Conservation (phyloP, 1,284 basidiomycete genomes). For the Pterula multifida region DNA sequence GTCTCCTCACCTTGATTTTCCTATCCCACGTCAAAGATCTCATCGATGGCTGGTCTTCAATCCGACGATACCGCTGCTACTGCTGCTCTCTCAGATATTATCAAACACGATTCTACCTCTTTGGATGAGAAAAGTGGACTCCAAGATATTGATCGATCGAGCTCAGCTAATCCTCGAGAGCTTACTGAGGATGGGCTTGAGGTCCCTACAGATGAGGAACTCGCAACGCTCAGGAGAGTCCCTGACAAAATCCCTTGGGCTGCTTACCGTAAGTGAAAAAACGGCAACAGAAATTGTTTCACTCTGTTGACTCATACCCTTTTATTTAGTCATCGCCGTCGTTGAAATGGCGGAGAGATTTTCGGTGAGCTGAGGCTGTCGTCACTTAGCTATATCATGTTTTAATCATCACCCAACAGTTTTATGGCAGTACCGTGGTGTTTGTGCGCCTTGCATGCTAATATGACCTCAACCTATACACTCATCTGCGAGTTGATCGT, state of each 20-base stretch:
- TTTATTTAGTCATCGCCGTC: conserved; percentile 60
- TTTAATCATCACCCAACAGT: conserved; percentile 17
- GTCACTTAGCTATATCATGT: too few relatives aligned
- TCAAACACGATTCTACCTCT: background rate
- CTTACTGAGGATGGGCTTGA: conserved; percentile 43
- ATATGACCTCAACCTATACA: too few relatives aligned
- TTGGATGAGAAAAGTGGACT: background rate
- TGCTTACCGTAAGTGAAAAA: conserved; percentile 53
- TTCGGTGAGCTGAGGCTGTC: conserved; percentile 30
- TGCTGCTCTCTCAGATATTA: conserved; percentile 1
- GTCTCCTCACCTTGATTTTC: too few relatives aligned
- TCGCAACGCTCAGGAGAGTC: conserved; percentile 45
- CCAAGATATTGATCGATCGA: background rate
- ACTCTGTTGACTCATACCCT: conserved; percentile 11
- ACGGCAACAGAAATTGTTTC: too few relatives aligned
- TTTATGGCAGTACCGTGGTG: conserved; percentile 20
- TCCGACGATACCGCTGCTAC: conserved; percentile 1
- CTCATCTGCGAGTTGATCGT: too few relatives aligned
- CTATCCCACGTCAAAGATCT: background rate
- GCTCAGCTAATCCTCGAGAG: conserved; percentile 15
- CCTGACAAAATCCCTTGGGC: conserved; percentile 53
- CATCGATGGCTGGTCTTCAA: background rate
- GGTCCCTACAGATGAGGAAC: conserved; percentile 64
- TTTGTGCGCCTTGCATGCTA: conserved; percentile 45
- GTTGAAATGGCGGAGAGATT: conserved; percentile 70